Evolutionary conservation across 345 rosid species (phyloP), one percentile per base, ranked within the genome.

Genomic region (Cardamine chenopodiifolia): DNA sequence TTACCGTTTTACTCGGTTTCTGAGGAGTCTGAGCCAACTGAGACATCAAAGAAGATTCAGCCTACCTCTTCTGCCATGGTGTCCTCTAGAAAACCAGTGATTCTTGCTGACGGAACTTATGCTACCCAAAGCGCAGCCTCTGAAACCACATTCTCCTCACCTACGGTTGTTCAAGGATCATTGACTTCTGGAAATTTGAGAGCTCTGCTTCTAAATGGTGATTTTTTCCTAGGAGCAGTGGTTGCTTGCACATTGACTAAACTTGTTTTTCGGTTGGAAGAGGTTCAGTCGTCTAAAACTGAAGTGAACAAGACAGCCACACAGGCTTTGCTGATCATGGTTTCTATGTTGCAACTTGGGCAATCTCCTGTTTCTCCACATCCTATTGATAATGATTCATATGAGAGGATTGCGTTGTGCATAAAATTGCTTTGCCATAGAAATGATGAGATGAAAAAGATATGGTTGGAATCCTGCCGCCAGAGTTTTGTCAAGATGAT

Each of bases 191-290:
- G 82, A 56, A 92, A 95, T 78, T 81, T 95, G 81, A 85, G 99
- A 81, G 91, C 97, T 34, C 90, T 92, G 80, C 85, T 95, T 44
- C 92, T 95, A 48, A 85, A 90, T 22, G 99, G 99, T 25, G 99
- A 95, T 69, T 95, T 95, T 80, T 95, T 92, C 88, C 96, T 95
- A 6, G 99, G 96, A 75, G 92, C 99, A n/a, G 96, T 95, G 78
- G 97, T 95, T 66, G 90, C 93, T 13, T 90, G 97, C 86, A 87
- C 97, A 8, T 78, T 92, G 75, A 85, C 97, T 15, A 95, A 95
- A 85, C 97, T 95, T 72, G 80, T 92, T 69, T 82, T 95, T 82
- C 89, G 99, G 82, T 81, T 90, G 84, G 93, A 95, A 71, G 99
- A 92, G 84, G 97, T 95, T 63, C 99, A 92, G 79, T 68, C 96